Conservation (phyloP, 2,329 filamentous ascomycete species). For the Daldinia eschscholtzii region DNA sequence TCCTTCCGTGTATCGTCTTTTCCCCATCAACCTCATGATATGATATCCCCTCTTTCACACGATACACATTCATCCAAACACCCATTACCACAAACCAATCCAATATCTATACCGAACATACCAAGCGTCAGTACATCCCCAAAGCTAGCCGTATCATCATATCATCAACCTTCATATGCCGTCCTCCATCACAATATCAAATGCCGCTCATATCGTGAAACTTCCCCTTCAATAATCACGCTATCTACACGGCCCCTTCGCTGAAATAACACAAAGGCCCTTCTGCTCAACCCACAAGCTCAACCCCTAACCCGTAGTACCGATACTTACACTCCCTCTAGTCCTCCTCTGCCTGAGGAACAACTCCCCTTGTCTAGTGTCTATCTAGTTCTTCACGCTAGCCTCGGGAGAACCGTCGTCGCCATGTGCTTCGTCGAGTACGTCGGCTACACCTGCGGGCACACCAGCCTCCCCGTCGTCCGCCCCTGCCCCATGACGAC, state of each 20-base stretch:
- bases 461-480: constrained; percentile 57
- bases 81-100: background rate
- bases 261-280: background rate
- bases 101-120: background rate
- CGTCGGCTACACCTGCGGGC: constrained; percentile 62
- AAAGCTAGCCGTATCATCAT: background rate
- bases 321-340: background rate
- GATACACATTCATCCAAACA: background rate
- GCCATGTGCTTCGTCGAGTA: constrained; percentile 63
- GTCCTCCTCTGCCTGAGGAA: no score
- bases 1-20: background rate
- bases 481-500: constrained; percentile 61
- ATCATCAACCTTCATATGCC: background rate
- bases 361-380: background rate
- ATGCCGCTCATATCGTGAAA: background rate
- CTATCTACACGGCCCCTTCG: background rate
- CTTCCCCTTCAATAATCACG: background rate
- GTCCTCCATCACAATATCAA: background rate
- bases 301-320: background rate
- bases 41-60: background rate
- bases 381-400: background rate
- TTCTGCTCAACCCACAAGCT: background rate
- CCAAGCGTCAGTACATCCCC: background rate
- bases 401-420: background rate
- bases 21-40: background rate